These are phyloP conservation scores for Smittium culicis DNA, from an alignment of 371 early-diverging fungal genomes.

Conservation along the genomic window DNA sequence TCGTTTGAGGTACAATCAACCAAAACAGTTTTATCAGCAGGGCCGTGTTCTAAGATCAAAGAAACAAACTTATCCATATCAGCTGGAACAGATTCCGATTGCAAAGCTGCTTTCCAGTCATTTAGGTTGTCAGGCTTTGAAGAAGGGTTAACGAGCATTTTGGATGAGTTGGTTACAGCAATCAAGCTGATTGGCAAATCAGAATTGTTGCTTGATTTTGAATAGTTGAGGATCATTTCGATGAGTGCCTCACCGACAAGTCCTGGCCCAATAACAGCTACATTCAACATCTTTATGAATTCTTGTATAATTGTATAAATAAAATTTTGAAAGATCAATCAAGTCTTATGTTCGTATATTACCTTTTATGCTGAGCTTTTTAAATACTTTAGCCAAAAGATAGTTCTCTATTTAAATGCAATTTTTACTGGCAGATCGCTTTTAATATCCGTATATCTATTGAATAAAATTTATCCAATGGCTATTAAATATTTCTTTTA, in stretches of 20 bases:
- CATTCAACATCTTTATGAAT: slow-evolving; percentile 9
- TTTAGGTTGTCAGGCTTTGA: slow-evolving; percentile 20
- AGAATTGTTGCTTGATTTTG: slow-evolving; percentile 29
- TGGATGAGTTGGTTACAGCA: slow-evolving; percentile 52
- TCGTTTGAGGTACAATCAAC: slow-evolving; percentile 88
- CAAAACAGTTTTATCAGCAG: slow-evolving; percentile 41
- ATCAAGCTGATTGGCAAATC: slow-evolving; percentile 34
- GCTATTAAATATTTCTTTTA: too few relatives aligned
- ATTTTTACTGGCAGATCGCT: too few relatives aligned
- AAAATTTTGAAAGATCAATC: too few relatives aligned
- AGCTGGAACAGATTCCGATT: slow-evolving; percentile 19
- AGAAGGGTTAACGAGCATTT: slow-evolving; percentile 40
- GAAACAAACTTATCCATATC: slow-evolving; percentile 19
- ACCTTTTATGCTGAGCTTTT: too few relatives aligned
- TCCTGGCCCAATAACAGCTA: slow-evolving; percentile 87
- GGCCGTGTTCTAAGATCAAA: slow-evolving; percentile 16
- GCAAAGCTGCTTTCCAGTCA: slow-evolving; percentile 27
- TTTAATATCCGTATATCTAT: too few relatives aligned
- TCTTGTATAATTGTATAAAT: too few relatives aligned
- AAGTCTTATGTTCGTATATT: too few relatives aligned
- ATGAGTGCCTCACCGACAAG: slow-evolving; percentile 83
- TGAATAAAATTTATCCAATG: too few relatives aligned
- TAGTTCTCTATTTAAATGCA: too few relatives aligned
- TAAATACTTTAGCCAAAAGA: too few relatives aligned
- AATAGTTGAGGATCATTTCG: slow-evolving; percentile 46